Evolutionary conservation across 208 protist genomes (phyloP).

Genomic region (Giardia muris): DNA sequence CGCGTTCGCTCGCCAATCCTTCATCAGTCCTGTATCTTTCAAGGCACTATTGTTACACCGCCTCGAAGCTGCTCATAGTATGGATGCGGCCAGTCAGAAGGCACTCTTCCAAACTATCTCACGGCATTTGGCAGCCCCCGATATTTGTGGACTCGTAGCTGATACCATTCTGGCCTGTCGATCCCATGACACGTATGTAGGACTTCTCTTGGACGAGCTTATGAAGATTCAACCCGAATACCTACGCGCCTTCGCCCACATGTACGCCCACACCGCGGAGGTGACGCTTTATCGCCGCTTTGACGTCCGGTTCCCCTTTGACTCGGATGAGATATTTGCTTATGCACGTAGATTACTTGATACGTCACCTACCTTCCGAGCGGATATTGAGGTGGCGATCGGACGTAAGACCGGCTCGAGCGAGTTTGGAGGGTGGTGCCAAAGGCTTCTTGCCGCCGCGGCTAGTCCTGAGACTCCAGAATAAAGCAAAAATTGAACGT

Average conservation of each 20-base stretch:
- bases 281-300: background rate
- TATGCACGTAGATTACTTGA: background rate
- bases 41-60: background rate
- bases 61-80: background rate
- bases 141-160: background rate
- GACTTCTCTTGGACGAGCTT: background rate
- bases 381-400: background rate
- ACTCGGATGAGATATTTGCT: background rate
- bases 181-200: background rate
- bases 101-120: background rate
- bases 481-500: background rate
- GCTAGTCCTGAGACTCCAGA: background rate
- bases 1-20: background rate
- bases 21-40: background rate
- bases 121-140: background rate
- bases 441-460: background rate
- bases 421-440: background rate
- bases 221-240: background rate
- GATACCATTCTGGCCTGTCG: background rate
- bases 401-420: background rate
- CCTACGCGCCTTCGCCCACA: background rate
- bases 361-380: background rate
- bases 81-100: background rate
- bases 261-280: background rate
- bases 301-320: background rate